Evolutionary conservation across 371 early-diverging fungal species (phyloP).

Genomic region (Haplosporangium sp.): DNA sequence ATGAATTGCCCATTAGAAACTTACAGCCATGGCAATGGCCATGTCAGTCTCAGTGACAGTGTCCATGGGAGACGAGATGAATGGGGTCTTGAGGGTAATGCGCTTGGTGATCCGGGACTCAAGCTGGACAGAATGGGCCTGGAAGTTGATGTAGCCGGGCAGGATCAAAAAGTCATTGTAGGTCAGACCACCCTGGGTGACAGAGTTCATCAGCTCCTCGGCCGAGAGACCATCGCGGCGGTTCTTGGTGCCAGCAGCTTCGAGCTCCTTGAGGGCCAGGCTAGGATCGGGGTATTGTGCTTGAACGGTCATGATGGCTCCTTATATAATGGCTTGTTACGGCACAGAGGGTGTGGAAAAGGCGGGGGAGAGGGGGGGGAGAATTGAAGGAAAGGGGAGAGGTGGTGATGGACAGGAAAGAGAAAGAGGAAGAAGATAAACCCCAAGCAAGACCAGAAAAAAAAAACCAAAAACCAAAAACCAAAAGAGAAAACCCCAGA

Average conservation of each 20-base stretch:
- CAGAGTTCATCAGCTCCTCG: constrained; percentile 78
- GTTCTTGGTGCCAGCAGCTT: constrained; percentile 39
- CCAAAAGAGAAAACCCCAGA: constrained; percentile 51
- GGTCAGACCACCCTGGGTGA: constrained; percentile 87
- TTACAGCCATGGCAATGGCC: constrained; percentile 97
- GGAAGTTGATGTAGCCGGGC: constrained; percentile 95
- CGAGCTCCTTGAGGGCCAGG: constrained; percentile 58
- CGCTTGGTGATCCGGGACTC: constrained; percentile 89
- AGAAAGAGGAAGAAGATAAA: constrained; percentile 12
- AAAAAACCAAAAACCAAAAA: constrained; percentile 42
- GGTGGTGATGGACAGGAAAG: constrained; percentile 18
- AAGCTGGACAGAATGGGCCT: constrained; percentile 80
- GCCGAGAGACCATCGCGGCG: constrained; percentile 81
- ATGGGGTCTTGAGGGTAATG: constrained; percentile 90
- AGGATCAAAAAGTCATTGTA: constrained; percentile 98
- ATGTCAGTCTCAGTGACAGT: constrained; percentile 97
- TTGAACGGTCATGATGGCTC: constrained; percentile 26
- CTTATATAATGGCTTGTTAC: not conserved
- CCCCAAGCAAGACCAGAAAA: constrained; percentile 19
- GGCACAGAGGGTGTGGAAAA: not conserved
- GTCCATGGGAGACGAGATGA: constrained; percentile 97
- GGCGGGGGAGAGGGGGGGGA: not conserved
- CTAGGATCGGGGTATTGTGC: constrained; percentile 57
- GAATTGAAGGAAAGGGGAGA: not conserved
- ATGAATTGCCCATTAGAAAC: constrained; percentile 22